Conservation (phyloP, 441 rosid species). For the Adansonia rubrostipa region DNA sequence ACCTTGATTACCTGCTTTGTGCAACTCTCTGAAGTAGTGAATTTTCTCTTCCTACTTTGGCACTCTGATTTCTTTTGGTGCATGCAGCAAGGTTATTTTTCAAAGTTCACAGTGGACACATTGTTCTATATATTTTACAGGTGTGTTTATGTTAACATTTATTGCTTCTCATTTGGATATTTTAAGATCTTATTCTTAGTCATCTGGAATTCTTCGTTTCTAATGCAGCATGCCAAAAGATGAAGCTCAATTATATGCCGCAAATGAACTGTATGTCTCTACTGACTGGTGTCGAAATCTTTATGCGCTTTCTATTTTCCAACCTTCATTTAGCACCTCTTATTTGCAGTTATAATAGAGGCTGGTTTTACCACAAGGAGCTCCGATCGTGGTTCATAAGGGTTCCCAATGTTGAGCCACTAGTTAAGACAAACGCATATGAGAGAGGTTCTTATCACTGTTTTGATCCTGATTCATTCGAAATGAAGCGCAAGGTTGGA, state of each 20-base stretch:
- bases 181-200: slow-evolving; percentile 4
- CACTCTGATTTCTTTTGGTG: slow-evolving; percentile 26
- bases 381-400: slow-evolving; percentile 76
- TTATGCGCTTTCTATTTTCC: not conserved
- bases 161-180: slow-evolving; percentile 1
- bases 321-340: slow-evolving; percentile 12
- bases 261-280: slow-evolving; percentile 86
- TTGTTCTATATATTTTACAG: slow-evolving; percentile 90
- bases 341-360: slow-evolving; percentile 70
- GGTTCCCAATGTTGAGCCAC: slow-evolving; percentile 74
- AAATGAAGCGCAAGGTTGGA: slow-evolving; percentile 73
- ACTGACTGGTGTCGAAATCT: not conserved
- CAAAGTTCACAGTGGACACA: slow-evolving; percentile 71
- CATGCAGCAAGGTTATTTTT: slow-evolving; percentile 82
- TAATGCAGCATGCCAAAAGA: slow-evolving; percentile 93
- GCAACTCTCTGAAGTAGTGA: not conserved
- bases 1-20: not conserved
- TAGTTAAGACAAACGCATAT: slow-evolving; percentile 72
- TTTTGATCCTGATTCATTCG: slow-evolving; percentile 78
- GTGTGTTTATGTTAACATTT: slow-evolving; percentile 40
- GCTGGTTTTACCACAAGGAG: slow-evolving; percentile 96
- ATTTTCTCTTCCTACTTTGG: not conserved
- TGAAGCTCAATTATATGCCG: slow-evolving; percentile 39
- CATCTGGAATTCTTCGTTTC: slow-evolving; percentile 17
- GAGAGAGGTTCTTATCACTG: slow-evolving; percentile 93